These are phyloP conservation scores for Candida tropicalis DNA, from an alignment of 1,139 yeast species.

Conservation along the genomic window DNA sequence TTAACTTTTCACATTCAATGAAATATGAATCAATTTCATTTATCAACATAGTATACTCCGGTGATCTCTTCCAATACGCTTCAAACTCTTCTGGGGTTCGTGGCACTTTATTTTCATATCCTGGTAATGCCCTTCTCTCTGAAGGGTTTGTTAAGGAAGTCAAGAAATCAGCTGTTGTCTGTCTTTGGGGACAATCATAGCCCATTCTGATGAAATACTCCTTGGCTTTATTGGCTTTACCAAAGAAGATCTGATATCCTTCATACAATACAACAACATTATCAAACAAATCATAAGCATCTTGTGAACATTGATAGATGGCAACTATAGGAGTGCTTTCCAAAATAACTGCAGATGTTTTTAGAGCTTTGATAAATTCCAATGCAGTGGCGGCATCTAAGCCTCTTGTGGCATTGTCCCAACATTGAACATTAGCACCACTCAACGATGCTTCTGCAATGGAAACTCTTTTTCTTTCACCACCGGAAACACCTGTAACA, in stretches of 20 bases:
- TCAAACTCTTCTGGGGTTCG: constrained; percentile 27
- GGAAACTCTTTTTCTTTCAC: constrained; percentile 48
- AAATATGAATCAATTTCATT: constrained; percentile 22
- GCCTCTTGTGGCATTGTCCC: constrained; percentile 69
- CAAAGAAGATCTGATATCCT: constrained; percentile 79
- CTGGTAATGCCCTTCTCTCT: constrained; percentile 57
- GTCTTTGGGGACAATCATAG: constrained; percentile 66
- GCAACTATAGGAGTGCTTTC: constrained; percentile 71
- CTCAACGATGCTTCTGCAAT: constrained; percentile 44
- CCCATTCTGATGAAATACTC: constrained; percentile 52
- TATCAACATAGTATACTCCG: constrained; percentile 19
- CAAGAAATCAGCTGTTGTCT: constrained; percentile 80
- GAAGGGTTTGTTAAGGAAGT: constrained; percentile 74
- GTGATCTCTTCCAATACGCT: constrained; percentile 26
- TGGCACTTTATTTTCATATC: constrained; percentile 38
- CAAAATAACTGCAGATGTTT: constrained; percentile 60
- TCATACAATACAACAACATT: constrained; percentile 72
- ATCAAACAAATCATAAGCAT: constrained; percentile 57
- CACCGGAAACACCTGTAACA: constrained; percentile 45
- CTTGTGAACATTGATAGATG: constrained; percentile 58
- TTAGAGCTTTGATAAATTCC: constrained; percentile 71
- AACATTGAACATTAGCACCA: constrained; percentile 49
- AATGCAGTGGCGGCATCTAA: constrained; percentile 64
- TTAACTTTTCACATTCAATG: constrained; percentile 10
- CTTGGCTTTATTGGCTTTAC: constrained; percentile 61